Percentiles rank a stretch among this genome's conserved stretches.
Evolutionary conservation across 441 rosid genomes (phyloP).

Genomic region (Euphorbia corollata): DNA sequence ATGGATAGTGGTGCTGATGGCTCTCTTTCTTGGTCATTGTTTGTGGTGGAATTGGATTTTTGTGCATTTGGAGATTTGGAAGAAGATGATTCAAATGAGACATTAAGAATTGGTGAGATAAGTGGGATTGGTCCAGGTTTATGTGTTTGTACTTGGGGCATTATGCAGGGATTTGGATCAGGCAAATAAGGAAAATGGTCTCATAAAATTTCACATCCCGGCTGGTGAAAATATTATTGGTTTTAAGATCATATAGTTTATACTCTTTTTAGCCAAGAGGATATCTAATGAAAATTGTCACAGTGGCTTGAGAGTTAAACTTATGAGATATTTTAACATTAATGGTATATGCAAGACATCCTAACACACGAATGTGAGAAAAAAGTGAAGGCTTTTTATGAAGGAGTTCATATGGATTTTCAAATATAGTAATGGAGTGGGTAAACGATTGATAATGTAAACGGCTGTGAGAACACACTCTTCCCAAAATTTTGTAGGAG

Average conservation of each 20-base stretch:
- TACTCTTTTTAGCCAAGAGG: neutral
- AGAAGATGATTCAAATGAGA: too few species aligned
- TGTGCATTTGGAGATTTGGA: too few species aligned
- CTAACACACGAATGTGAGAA: conserved; percentile 1
- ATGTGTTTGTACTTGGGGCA: neutral
- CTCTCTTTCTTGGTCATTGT: too few species aligned
- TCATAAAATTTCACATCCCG: conserved; percentile 13
- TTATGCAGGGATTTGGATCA: neutral
- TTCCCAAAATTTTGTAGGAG: conserved; percentile 6
- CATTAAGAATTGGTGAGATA: neutral
- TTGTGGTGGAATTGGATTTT: too few species aligned
- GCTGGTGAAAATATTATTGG: neutral
- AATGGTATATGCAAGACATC: conserved; percentile 10
- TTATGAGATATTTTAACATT: neutral
- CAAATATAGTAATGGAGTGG: neutral
- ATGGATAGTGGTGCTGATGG: too few species aligned
- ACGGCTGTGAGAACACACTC: neutral
- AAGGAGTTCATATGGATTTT: conserved; percentile 7
- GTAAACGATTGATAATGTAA: conserved; percentile 9
- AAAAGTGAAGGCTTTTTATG: neutral
- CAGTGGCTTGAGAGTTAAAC: neutral
- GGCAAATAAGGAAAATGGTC: neutral
- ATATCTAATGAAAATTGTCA: conserved; percentile 1
- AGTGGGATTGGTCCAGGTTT: neutral
- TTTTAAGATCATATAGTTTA: neutral